Percentiles rank a stretch among this genome's conserved stretches.
phyloP scores from a whole-genome alignment of 2,329 filamentous ascomycete genomes.

The Arthrobotrys iridis region DNA sequence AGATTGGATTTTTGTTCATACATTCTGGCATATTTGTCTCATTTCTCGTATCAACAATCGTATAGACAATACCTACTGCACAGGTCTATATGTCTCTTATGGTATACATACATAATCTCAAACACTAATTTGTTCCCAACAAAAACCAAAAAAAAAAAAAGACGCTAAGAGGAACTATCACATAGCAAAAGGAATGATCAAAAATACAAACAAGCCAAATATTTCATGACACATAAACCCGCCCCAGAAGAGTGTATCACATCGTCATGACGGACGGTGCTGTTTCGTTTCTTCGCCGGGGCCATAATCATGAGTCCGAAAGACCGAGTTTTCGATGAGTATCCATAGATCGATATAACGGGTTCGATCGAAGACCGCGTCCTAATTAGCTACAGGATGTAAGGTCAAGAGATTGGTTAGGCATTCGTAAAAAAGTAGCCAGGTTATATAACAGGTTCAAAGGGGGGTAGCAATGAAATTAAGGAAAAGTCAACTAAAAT shows the following conservation, averaged over 20 bases:
- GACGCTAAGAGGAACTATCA: background rate
- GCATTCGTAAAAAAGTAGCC: too few species aligned
- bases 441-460: too few species aligned
- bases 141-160: too few species aligned
- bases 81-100: background rate
- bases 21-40: background rate
- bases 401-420: too few species aligned
- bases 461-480: too few species aligned
- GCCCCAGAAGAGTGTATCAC: background rate
- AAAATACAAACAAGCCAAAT: background rate
- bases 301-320: background rate
- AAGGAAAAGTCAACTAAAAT: too few species aligned
- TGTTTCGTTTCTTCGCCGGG: background rate
- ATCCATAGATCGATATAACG: background rate
- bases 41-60: background rate
- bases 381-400: too few species aligned
- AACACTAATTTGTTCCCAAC: too few species aligned
- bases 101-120: too few species aligned
- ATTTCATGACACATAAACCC: background rate
- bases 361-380: too few species aligned
- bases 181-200: background rate
- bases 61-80: background rate
- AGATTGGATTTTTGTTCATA: too few species aligned
- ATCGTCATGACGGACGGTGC: slow-evolving; percentile 10
- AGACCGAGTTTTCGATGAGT: background rate